phyloP scores from a whole-genome alignment of 345 rosid genomes.

The Toxicodendron radicans region DNA sequence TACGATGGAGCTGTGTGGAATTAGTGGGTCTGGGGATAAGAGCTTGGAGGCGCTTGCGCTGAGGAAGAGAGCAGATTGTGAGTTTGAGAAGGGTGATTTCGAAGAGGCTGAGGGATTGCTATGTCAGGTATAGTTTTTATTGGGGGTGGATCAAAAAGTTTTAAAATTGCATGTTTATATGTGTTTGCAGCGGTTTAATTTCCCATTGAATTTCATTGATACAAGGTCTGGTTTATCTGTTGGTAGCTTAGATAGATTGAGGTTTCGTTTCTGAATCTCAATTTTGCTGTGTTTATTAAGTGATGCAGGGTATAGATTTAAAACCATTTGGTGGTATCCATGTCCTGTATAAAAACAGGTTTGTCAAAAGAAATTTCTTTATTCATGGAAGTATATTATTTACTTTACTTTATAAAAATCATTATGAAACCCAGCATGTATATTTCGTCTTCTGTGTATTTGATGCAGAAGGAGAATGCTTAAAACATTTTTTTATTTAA shows the following conservation, averaged over 20 bases:
- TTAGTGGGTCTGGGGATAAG: conserved; percentile 34
- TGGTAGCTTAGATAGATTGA: no score
- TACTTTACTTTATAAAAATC: neutral
- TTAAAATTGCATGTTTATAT: neutral
- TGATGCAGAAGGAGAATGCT: neutral
- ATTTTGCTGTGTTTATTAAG: conserved; percentile 10
- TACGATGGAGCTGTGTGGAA: conserved; percentile 28
- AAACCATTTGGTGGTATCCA: conserved; percentile 80
- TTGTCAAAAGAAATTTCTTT: neutral
- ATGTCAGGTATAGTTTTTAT: neutral
- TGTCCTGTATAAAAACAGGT: conserved; percentile 68
- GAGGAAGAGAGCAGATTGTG: conserved; percentile 58
- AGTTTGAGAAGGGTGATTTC: conserved; percentile 49
- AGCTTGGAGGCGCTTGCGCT: conserved; percentile 62
- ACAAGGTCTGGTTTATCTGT: no score
- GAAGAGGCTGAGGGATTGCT: conserved; percentile 45
- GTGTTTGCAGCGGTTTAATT: neutral
- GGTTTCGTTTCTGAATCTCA: no score
- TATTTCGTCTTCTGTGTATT: neutral
- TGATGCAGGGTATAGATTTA: conserved; percentile 63
- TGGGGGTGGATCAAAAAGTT: neutral
- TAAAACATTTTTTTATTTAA: neutral
- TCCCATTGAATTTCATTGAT: neutral
- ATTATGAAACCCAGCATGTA: neutral
- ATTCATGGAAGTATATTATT: neutral